Percentiles rank a stretch among this genome's conserved stretches.
These are phyloP conservation scores for Candida methanosorbosa DNA, from an alignment of 805 yeast genomes.

Conservation along the genomic window DNA sequence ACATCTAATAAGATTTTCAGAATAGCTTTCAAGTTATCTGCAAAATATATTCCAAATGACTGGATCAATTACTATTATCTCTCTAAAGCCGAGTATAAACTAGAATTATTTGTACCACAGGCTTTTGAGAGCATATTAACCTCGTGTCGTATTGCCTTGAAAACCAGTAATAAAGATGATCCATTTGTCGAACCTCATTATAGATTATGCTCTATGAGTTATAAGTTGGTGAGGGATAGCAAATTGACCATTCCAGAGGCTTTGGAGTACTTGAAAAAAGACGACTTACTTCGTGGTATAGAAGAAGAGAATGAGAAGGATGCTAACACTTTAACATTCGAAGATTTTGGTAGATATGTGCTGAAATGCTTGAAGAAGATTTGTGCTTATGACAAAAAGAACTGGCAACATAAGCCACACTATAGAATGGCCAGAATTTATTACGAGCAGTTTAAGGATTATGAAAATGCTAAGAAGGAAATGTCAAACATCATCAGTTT, in stretches of 20 bases:
- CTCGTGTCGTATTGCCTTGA: conserved; percentile 36
- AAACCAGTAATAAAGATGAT: conserved; percentile 35
- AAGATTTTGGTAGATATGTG: conserved; percentile 29
- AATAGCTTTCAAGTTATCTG: conserved; percentile 39
- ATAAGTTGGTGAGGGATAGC: conserved; percentile 41
- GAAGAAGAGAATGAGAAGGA: conserved; percentile 8
- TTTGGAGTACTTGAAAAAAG: conserved; percentile 26
- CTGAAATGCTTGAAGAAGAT: conserved; percentile 40
- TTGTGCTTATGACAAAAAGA: conserved; percentile 58
- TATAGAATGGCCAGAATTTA: conserved; percentile 61
- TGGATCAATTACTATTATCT: conserved; percentile 58
- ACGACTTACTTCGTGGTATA: conserved; percentile 19
- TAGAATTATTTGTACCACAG: conserved; percentile 15
- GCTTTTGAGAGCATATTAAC: conserved; percentile 34
- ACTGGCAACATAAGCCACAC: conserved; percentile 87
- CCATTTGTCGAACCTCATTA: conserved; percentile 75
- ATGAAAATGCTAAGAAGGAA: conserved; percentile 49
- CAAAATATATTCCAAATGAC: conserved; percentile 31
- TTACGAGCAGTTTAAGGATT: conserved; percentile 44
- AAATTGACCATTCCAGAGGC: conserved; percentile 30
- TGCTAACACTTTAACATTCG: conserved; percentile 10
- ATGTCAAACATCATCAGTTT: conserved; percentile 56
- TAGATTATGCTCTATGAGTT: conserved; percentile 43
- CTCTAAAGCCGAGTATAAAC: conserved; percentile 50
- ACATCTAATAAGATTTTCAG: conserved; percentile 24